Conservation (phyloP, 129 eudicot genomes). For the Arctium lappa region DNA sequence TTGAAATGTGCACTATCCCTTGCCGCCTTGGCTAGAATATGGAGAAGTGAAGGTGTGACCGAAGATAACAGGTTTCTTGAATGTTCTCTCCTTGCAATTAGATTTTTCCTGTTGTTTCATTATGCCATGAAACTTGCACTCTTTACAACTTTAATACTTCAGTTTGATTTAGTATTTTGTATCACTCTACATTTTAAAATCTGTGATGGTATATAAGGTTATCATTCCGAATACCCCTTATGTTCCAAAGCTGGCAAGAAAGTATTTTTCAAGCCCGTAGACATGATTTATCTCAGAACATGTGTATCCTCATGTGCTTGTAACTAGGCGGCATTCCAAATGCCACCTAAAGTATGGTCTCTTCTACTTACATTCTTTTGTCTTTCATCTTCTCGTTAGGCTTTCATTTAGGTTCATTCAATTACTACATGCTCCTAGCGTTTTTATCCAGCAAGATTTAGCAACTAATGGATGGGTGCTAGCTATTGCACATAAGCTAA, state of each 20-base stretch:
- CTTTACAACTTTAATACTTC: not conserved
- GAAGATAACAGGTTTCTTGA: conserved; percentile 83
- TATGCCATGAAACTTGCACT: not conserved
- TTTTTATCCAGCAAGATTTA: not conserved
- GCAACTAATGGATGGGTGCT: not conserved
- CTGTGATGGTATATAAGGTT: not conserved
- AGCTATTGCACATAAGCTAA: not conserved
- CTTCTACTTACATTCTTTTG: not conserved
- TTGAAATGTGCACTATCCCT: conserved; percentile 88
- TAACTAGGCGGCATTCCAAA: not conserved
- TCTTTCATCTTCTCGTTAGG: not conserved
- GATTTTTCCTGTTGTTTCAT: not conserved
- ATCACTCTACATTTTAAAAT: not conserved
- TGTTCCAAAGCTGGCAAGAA: not conserved
- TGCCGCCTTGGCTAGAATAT: conserved; percentile 71
- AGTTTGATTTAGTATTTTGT: not conserved
- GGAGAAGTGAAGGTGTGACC: conserved; percentile 92
- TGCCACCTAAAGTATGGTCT: not conserved
- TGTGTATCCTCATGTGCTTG: not conserved
- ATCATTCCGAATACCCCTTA: not conserved
- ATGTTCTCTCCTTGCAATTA: not conserved
- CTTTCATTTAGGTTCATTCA: not conserved
- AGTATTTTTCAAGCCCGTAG: not conserved
- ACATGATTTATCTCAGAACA: not conserved
- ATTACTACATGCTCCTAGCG: not conserved